These are phyloP conservation scores for Iris macrosiphon DNA, from an alignment of 106 monocot species.

Conservation along the genomic window DNA sequence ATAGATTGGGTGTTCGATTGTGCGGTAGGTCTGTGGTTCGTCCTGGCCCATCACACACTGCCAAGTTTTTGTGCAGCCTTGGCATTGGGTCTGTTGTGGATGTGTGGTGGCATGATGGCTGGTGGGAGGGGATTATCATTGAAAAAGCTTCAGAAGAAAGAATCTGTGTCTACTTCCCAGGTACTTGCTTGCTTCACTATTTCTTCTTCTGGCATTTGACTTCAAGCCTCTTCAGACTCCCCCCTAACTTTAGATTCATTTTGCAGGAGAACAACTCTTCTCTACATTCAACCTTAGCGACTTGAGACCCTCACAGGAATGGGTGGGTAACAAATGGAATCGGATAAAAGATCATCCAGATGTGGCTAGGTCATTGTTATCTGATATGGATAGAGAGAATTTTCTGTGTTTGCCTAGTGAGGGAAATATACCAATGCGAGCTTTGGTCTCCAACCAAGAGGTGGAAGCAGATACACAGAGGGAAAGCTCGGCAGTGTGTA, in stretches of 20 bases:
- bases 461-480: not conserved
- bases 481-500: not conserved
- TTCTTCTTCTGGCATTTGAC: no score
- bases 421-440: not conserved
- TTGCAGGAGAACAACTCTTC: slow-evolving; percentile 15
- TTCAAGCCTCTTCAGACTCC: no score
- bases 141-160: slow-evolving; percentile 20
- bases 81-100: slow-evolving; percentile 65
- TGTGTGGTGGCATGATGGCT: slow-evolving; percentile 93
- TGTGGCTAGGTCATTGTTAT: not conserved
- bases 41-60: slow-evolving; percentile 22
- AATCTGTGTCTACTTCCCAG: slow-evolving; percentile 76
- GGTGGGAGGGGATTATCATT: slow-evolving; percentile 95
- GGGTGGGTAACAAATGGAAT: slow-evolving; percentile 19
- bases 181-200: no score
- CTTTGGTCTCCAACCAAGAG: not conserved
- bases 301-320: slow-evolving; percentile 19
- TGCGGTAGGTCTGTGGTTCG: slow-evolving; percentile 56
- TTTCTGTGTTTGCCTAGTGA: not conserved
- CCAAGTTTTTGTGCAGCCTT: slow-evolving; percentile 8
- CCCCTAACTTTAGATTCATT: not conserved
- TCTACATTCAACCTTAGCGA: slow-evolving; percentile 4
- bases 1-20: slow-evolving; percentile 48
- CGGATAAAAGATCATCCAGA: not conserved
- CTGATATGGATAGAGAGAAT: slow-evolving; percentile 6